Evolutionary conservation across 495 filamentous ascomycete species (phyloP), one percentile per base, ranked within the genome.

Genomic region (Staphylotrichum longicolle): DNA sequence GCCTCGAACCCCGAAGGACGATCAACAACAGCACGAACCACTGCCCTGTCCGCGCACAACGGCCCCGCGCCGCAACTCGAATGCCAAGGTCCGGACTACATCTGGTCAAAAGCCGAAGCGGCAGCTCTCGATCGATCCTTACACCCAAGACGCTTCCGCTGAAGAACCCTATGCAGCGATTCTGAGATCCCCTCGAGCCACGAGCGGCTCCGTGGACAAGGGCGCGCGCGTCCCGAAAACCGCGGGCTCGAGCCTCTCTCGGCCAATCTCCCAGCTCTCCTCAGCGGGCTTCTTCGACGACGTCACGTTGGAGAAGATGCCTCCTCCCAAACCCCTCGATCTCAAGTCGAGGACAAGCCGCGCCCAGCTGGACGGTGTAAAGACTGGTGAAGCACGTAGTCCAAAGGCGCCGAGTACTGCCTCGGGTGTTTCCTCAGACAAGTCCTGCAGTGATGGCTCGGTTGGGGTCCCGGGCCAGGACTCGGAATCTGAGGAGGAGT

Each of bases 61-160:
- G 10, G 62, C 61, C n/a, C 66, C 72, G n/a, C 71, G 78, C 45
- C 73, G 74, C 7, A 80, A 77, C 51, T 78, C 78, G 4, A 80
- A 75, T 54, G 71, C 78, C 34, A 77, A 72, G 50, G 70, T 81
- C 45, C 68, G 76, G 48, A 75, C 76, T 4, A 44, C 68, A 5
- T 61, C 75, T 11, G 69, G 72, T 7, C 69, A 75, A 1, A 74
- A 74, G 51, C 63, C 73, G 5, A 75, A 76, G 35, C 62, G 70
- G 11, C 73, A 73, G 54, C 65, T 74, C 8, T 68, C 76, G 11
- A 65, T 79, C 32, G 77, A 80, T 35, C 65, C 77, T 12, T 69
- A 75, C 44, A 57, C 65, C 32, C 59, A 64, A 9, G 72, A 74
- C 10, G 7, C 61, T 6, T 14, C 62, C 1, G 3, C 46, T 3